Evolutionary conservation across 768 basidiomycete species (phyloP), one percentile per base, ranked within the genome.

Genomic region (Rhodotorula kratochvilovae): DNA sequence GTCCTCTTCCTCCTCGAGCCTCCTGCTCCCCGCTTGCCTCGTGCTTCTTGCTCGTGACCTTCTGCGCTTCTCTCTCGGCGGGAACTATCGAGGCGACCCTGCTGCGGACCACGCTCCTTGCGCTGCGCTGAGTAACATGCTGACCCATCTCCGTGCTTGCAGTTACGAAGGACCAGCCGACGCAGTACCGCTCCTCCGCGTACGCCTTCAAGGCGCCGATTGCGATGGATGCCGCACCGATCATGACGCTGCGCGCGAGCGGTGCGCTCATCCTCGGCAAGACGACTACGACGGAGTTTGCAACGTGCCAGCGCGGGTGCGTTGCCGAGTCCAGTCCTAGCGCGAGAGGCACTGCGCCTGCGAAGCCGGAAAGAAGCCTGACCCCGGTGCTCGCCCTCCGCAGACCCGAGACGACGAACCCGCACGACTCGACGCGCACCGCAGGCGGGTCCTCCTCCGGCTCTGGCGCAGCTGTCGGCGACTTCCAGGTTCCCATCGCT

Each of bases 361-460:
- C 56, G 15, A 2, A 5, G 23, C 39, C 25, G 2, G 4, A 6
- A 42, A 6, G 13, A 7, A 13, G 39, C 39, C 39, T 39, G 39
- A 39, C 39, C 13, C 13, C 8, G 6, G 39, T 39, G 39, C 39
- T 39, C 39, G 8, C 16, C 13, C 17, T 19, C 16, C 21, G 10
- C 61, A 51, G 61, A 16, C 54, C 53, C 1, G 39, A 23, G 39
- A 64, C 78, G 31, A 29, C 65, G 16, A 80, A 79, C 63, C 71
- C 80, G 8, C 77, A 76, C 63, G 78, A 81, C 67, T 51, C 72
- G 2, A 61, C 43, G 23, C 74, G 77, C 7, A 79, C 79, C 0
- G 79, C 80, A 16, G 80, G 80, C 5, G 80, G 80, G 1, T 77
- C 76, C 10, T 79, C 78, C 3, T 78, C 79, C 8, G 80, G 80